Base-by-base conservation (phyloP, 1,284 basidiomycete species). In the Heterobasidion occidentale region DNA sequence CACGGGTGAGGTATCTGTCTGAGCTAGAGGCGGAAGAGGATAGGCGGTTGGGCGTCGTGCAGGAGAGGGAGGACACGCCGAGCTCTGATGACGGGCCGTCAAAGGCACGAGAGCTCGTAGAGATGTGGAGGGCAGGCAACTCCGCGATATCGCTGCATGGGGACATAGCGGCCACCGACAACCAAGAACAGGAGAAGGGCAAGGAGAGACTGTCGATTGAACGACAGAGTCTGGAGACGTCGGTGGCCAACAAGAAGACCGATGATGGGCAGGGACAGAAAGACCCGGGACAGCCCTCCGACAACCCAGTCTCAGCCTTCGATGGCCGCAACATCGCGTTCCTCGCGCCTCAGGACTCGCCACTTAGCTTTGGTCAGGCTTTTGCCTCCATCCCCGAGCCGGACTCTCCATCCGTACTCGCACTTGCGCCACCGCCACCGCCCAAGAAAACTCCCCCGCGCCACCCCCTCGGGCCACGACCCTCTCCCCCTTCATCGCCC, bases 21-120 rank as follows among this genome's bases (percentile, higher is more conserved):
- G 65, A 69, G 58, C 63, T 70, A 52, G 70, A 72, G 62, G 63
- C 63, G 44, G 65, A 65, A 47, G 61, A 63, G 49, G 68, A 72
- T 59, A 54, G 63, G 17, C 62, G 65, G 15, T 63, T 63, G 53
- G 56, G 63, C 1, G 61, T 65, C 3, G 57, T 67, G 36, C 46
- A 56, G 36, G 44, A 36, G 12, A 54, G 42, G 38, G 51, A 36
- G 15, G 54, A 47, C 33, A 7, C 51, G 27, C 12, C 33, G 6
- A 17, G 19, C 12, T 9, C 36, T 8, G 9, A 35, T 19, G 59
- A 62, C 11, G 58, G 44, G 3, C 60, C 55, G 46, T 66, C 63
- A 51, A 66, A 66, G 56, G 69, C 70, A 20, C 60, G 57, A 57
- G 61, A 59, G 55, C 69, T 71, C 44, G 60, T 65, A 17, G 65